Conservation (phyloP, 768 basidiomycete species). For the Phanerochaete carnosa region DNA sequence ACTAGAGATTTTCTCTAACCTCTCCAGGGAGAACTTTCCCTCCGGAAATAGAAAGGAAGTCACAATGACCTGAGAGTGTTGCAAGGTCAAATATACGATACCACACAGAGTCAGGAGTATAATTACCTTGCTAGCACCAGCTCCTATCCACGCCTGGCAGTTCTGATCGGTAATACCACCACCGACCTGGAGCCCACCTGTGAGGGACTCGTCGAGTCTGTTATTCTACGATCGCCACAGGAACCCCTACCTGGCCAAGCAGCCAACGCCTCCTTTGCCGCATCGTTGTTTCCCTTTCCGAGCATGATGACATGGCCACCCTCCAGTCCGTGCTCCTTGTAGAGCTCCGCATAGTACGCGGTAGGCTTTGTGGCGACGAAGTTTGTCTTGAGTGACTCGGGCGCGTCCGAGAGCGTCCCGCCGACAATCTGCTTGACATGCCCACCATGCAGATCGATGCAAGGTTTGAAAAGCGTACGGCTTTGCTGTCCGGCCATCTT, state of each 20-base stretch:
- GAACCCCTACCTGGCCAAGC: constrained; percentile 73
- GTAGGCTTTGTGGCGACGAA: constrained; percentile 87
- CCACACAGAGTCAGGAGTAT: constrained; percentile 13
- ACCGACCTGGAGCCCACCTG: constrained; percentile 85
- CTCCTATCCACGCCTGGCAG: constrained; percentile 79
- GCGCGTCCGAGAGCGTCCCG: constrained; percentile 76
- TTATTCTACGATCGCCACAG: not conserved
- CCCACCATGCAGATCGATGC: constrained; percentile 95
- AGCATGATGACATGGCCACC: constrained; percentile 98
- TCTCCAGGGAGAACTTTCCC: constrained; percentile 72
- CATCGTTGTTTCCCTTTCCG: constrained; percentile 83
- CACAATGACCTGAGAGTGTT: constrained; percentile 76
- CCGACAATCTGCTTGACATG: constrained; percentile 98
- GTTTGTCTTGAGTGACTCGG: constrained; percentile 76
- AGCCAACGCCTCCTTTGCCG: constrained; percentile 78
- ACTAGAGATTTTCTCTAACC: constrained; percentile 59
- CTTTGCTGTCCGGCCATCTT: not conserved
- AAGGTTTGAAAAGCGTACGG: constrained; percentile 71
- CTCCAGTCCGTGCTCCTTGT: constrained; percentile 59
- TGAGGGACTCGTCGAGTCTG: not conserved
- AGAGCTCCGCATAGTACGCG: constrained; percentile 76
- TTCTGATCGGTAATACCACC: constrained; percentile 87
- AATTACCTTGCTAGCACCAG: constrained; percentile 93
- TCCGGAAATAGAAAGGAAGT: constrained; percentile 92
- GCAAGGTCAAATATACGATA: not conserved